phyloP scores from a whole-genome alignment of 2,329 filamentous ascomycete genomes.

The Aspergillus pseudotamarii region DNA sequence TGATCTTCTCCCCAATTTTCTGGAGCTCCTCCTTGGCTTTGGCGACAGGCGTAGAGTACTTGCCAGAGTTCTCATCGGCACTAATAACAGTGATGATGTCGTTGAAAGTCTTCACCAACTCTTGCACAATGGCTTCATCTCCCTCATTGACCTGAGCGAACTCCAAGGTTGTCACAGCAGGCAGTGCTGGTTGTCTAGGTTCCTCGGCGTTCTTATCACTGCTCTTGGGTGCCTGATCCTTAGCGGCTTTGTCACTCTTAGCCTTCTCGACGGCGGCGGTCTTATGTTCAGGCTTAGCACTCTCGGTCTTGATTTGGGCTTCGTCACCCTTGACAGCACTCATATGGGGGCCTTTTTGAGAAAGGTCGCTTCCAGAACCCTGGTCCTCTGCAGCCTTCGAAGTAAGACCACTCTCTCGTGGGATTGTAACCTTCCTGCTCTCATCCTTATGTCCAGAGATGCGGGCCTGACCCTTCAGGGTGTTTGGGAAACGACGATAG shows the following conservation, averaged over 20 bases:
- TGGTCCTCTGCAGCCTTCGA: conserved; percentile 72
- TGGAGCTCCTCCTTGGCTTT: conserved; percentile 84
- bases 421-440: conserved; percentile 77
- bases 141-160: conserved; percentile 74
- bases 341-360: conserved; percentile 54
- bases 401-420: conserved; percentile 80
- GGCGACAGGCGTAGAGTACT: conserved; percentile 75
- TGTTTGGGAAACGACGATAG: conserved; percentile 75
- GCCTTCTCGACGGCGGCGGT: conserved; percentile 31
- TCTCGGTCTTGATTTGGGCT: conserved; percentile 30
- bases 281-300: conserved; percentile 32
- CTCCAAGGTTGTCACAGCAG: conserved; percentile 71
- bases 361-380: conserved; percentile 61
- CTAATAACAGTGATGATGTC: conserved; percentile 94
- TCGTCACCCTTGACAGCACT: conserved; percentile 39
- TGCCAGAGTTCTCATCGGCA: conserved; percentile 75
- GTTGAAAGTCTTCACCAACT: conserved; percentile 93
- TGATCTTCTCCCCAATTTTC: conserved; percentile 78
- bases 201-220: conserved; percentile 33
- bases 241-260: conserved; percentile 33
- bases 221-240: conserved; percentile 33
- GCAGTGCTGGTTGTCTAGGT: conserved; percentile 40
- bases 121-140: conserved; percentile 84
- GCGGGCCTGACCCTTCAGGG: conserved; percentile 51
- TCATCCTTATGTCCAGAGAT: conserved; percentile 47